Conservation (phyloP, 805 yeast genomes). For the Wickerhamiella qilinensis region DNA sequence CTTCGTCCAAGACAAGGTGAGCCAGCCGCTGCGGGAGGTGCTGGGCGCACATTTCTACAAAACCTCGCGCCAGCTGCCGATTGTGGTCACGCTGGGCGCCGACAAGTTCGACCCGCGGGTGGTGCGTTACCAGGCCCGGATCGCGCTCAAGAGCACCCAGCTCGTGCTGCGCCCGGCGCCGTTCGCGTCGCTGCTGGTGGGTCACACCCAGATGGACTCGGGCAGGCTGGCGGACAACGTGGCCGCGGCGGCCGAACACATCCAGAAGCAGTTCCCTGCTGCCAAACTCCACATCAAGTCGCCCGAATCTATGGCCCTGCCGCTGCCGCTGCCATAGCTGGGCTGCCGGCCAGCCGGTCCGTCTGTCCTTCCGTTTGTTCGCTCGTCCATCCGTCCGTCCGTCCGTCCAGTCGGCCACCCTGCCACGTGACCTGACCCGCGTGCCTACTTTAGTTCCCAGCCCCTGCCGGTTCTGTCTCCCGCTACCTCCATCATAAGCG, state of each 20-base stretch:
- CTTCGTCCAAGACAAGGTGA: slow-evolving; percentile 13
- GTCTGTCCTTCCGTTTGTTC: no score
- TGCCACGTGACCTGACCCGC: no score
- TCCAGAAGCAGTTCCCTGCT: slow-evolving; percentile 6
- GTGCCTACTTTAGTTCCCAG: no score
- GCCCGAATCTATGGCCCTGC: slow-evolving; percentile 11
- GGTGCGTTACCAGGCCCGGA: slow-evolving; percentile 5
- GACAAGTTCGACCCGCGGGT: slow-evolving; percentile 4
- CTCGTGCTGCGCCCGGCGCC: slow-evolving; percentile 11
- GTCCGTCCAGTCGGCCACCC: no score
- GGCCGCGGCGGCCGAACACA: slow-evolving; percentile 7
- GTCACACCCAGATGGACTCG: slow-evolving; percentile 15
- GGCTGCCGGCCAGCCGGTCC: no score
- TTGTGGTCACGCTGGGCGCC: slow-evolving; percentile 6
- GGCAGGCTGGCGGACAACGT: slow-evolving; percentile 11
- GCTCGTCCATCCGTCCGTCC: no score
- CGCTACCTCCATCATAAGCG: no score
- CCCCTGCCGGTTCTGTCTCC: no score
- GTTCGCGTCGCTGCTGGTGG: slow-evolving; percentile 10
- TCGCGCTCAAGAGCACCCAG: slow-evolving; percentile 9
- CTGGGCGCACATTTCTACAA: slow-evolving; percentile 15
- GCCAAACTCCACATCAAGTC: slow-evolving; percentile 13
- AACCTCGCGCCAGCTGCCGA: slow-evolving; percentile 11
- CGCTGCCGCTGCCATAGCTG: no score
- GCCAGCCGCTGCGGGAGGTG: slow-evolving; percentile 11